Evolutionary conservation across 176 grass and related monocot species (phyloP).

Genomic region (Eremochloa ophiuroides): DNA sequence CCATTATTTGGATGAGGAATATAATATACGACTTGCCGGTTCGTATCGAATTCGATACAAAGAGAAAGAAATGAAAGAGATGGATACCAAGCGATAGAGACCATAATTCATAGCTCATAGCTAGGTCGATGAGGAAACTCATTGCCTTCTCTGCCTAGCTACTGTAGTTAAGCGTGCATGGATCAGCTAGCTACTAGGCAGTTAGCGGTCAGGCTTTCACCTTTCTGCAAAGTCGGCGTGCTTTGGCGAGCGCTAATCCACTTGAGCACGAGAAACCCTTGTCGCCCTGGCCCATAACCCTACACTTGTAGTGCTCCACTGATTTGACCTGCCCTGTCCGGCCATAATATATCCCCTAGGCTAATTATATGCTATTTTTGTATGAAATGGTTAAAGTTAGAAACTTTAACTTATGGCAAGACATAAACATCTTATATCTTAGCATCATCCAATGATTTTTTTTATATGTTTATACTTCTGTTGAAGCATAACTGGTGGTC

Average conservation of each 20-base stretch:
- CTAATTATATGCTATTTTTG: too few species aligned
- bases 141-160: background rate
- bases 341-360: too few species aligned
- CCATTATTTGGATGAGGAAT: background rate
- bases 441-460: too few species aligned
- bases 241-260: constrained; percentile 7
- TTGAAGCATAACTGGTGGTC: too few species aligned
- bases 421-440: too few species aligned
- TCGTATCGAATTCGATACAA: background rate
- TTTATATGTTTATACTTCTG: too few species aligned
- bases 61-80: background rate
- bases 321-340: background rate
- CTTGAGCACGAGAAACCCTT: constrained; percentile 32
- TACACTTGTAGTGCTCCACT: background rate
- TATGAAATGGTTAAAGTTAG: too few species aligned
- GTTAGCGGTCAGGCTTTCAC: constrained; percentile 30
- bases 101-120: background rate
- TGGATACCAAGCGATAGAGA: background rate
- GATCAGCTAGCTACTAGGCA: background rate
- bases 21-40: background rate
- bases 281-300: constrained; percentile 9
- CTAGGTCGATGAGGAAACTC: background rate
- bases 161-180: background rate
- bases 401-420: too few species aligned
- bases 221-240: constrained; percentile 2